Conservation (phyloP, 495 filamentous ascomycete genomes). For the Penicillium bovifimosum region DNA sequence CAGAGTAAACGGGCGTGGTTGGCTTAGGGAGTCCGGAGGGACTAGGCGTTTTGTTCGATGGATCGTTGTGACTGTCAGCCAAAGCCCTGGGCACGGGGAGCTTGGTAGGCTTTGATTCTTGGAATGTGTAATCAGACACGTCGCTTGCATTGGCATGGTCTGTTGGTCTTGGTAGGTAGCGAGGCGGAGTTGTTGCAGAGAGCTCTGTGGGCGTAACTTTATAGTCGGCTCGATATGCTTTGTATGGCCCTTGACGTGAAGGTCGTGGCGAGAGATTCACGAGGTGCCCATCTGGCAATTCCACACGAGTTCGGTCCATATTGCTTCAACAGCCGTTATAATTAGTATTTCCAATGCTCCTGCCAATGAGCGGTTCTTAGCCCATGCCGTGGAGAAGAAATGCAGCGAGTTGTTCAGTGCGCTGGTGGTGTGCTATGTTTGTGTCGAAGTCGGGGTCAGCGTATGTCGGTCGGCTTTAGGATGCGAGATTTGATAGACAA, state of each 20-base stretch:
- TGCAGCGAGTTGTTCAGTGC: neutral
- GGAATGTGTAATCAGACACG: slow-evolving; percentile 8
- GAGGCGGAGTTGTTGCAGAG: slow-evolving; percentile 5
- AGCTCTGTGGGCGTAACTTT: slow-evolving; percentile 6
- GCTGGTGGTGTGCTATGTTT: neutral
- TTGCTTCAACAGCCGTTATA: neutral
- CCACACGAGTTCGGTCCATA: slow-evolving; percentile 25
- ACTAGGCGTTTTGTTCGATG: slow-evolving; percentile 17
- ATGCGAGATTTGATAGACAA: slow-evolving; percentile 4
- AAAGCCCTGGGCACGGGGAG: slow-evolving; percentile 29
- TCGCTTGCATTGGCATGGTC: slow-evolving; percentile 6
- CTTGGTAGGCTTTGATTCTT: slow-evolving; percentile 26
- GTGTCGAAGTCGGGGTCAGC: neutral
- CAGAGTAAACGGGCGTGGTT: slow-evolving; percentile 9
- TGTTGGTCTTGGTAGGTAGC: neutral
- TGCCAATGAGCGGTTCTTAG: slow-evolving; percentile 11
- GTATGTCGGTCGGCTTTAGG: neutral
- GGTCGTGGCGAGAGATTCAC: slow-evolving; percentile 31
- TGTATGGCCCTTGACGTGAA: slow-evolving; percentile 13
- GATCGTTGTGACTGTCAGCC: slow-evolving; percentile 15
- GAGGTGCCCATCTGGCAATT: slow-evolving; percentile 32
- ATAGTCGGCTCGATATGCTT: slow-evolving; percentile 23
- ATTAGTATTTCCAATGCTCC: slow-evolving; percentile 11
- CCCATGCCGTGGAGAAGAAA: slow-evolving; percentile 22
- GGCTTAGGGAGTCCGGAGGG: slow-evolving; percentile 20